Base-by-base conservation (phyloP, 1,139 yeast species). In the Candida sp. region DNA sequence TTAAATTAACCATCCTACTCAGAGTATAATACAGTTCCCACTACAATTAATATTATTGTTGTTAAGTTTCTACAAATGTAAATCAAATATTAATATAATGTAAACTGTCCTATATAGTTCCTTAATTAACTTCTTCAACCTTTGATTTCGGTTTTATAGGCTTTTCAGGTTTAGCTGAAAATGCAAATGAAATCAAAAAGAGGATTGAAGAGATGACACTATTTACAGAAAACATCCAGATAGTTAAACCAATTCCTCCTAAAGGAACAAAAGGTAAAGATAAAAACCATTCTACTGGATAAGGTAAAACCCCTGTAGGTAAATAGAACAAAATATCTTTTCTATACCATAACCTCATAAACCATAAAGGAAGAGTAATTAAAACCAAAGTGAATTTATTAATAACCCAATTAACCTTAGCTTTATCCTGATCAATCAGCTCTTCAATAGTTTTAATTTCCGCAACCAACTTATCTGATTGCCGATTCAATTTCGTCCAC, bases 401-500 rank as follows among this genome's bases (percentile, higher is more conserved):
- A 2, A 73, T 59, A 21, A 50, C 45, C 21, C 57, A 58, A 57
- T 69, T 64, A 43, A 82, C 61, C n/a, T 50, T 46, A 3, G 70
- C 58, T 50, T 73, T 73, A 35, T 68, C 64, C n/a, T n/a, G n/a
- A n/a, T n/a, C n/a, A 11, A 81, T 61, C 3, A 58, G 54, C 15
- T 63, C 62, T 40, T 68, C 75, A 44, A 79, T 57, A 12, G 55
- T 50, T 23, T 73, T 77, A 39, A 86, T 66, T 49, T 85, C 81
- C 8, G 66, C 70, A 41, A 73, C 71, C 43, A 87, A 60, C 48
- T 78, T 76, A 49, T 85, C 91, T 46, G 76, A 67, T 54, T 77
- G 78, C 41, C 99, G 77, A 56, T 89, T 91, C 50, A 91, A 74
- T 61, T 89, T 89, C 3, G 98, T 95, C 99, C 99, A 93, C 56